Conservation (phyloP, 2,329 filamentous ascomycete species). For the Claviceps lovelessii region DNA sequence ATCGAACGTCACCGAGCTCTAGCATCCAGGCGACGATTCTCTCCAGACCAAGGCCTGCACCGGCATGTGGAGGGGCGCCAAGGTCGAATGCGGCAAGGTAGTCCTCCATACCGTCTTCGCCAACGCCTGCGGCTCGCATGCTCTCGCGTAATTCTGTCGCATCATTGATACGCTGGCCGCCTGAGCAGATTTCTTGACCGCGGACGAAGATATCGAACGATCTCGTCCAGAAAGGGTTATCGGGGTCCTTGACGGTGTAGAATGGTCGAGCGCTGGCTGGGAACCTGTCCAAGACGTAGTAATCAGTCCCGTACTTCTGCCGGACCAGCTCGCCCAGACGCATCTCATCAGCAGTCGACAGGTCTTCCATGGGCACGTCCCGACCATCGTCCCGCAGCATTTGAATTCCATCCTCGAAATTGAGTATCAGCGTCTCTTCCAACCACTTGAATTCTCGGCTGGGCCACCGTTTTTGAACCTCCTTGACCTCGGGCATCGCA, state of each 20-base stretch:
- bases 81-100: constrained; percentile 82
- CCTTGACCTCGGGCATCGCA: constrained; percentile 52
- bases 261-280: constrained; percentile 72
- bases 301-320: constrained; percentile 76
- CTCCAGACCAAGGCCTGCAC: constrained; percentile 80
- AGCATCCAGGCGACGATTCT: constrained; percentile 76
- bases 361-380: constrained; percentile 58
- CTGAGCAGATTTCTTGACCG: constrained; percentile 83
- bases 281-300: constrained; percentile 92
- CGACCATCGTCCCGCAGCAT: constrained; percentile 76
- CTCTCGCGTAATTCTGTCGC: constrained; percentile 58
- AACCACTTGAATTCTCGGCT: constrained; percentile 77
- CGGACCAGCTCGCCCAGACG: constrained; percentile 72
- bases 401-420: constrained; percentile 64
- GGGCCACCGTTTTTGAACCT: constrained; percentile 71
- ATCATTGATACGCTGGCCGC: constrained; percentile 86
- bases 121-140: constrained; percentile 62
- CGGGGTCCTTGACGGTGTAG: constrained; percentile 74
- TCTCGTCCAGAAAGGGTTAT: constrained; percentile 62
- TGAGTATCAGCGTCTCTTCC: constrained; percentile 68
- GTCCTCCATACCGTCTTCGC: constrained; percentile 73
- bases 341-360: constrained; percentile 76
- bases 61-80: constrained; percentile 78
- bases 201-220: constrained; percentile 93
- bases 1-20: constrained; percentile 75